These are phyloP conservation scores for Fomitopsis palustris DNA, from an alignment of 1,284 basidiomycete genomes.

Conservation along the genomic window DNA sequence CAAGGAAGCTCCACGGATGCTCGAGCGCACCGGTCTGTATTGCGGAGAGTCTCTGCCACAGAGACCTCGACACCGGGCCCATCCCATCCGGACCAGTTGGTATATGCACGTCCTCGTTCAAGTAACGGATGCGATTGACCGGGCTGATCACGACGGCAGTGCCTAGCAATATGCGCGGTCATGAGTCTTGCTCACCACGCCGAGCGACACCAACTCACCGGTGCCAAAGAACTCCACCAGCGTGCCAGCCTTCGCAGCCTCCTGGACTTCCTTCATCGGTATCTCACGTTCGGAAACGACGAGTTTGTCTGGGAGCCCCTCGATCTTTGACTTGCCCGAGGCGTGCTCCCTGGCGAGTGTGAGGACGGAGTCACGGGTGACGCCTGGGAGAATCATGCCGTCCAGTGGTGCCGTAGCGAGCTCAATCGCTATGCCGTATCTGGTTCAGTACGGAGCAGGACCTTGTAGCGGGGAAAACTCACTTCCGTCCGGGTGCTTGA, in stretches of 20 bases:
- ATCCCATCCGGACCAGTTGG: conserved; percentile 86
- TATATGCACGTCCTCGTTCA: conserved; percentile 79
- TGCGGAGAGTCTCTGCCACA: conserved; percentile 82
- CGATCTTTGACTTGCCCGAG: conserved; percentile 52
- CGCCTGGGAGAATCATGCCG: conserved; percentile 94
- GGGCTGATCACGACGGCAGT: conserved; percentile 88
- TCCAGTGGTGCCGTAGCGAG: conserved; percentile 91
- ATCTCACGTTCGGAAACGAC: conserved; percentile 82
- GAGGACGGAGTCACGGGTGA: conserved; percentile 92
- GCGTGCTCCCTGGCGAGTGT: conserved; percentile 78
- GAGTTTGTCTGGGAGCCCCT: conserved; percentile 68
- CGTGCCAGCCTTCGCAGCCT: conserved; percentile 66
- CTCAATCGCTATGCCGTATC: conserved; percentile 50
- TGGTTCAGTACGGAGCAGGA: neutral
- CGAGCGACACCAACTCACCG: conserved; percentile 41
- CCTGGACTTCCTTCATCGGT: conserved; percentile 85
- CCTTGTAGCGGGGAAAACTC: conserved; percentile 18
- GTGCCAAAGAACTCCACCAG: conserved; percentile 92
- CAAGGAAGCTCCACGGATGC: conserved; percentile 79
- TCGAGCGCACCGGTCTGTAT: conserved; percentile 84
- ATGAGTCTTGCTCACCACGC: neutral
- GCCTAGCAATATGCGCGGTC: conserved; percentile 22
- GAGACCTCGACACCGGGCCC: conserved; percentile 79
- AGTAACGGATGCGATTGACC: conserved; percentile 84
- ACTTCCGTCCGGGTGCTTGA: conserved; percentile 76